Evolutionary conservation across 257 asterid genomes (phyloP), one percentile per base, ranked within the genome.

Genomic region (Primulina tabacum): DNA sequence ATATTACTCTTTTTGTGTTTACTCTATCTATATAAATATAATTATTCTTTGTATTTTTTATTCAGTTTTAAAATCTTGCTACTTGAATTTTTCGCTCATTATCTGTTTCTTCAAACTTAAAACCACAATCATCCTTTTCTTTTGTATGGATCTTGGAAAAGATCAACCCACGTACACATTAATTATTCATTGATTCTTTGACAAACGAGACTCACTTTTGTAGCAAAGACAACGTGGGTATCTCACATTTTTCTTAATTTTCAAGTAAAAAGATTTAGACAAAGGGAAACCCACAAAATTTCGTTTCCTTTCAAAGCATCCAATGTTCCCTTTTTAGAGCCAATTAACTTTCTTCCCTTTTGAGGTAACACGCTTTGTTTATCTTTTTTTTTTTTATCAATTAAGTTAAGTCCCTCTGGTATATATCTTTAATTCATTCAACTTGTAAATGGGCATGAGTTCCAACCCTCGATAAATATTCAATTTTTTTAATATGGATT

Each of bases 181-280:
- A 12, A 43, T 62, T 77, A 71, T 74, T 78, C 24, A 43, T 56
- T 50, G 90, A 89, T 89, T 89, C 96, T 81, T n/a, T 61, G 92
- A 90, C 98, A 92, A 88, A 88, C 95, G 78, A 79, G 81, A 90
- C 73, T 83, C 74, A 77, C 74, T 79, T 81, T 70, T 64, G 38
- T 78, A 70, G 89, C 80, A 74, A 70, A 84, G 96, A 92, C 97
- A 90, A 84, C 67, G 43, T 77, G 86, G 89, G 90, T 59, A 83
- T 87, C 91, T 81, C 73, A 73, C 69, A 32, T 61, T 62, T 67
- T 72, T 62, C 65, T 71, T 24, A 33, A 29, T 40, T 26, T 59
- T 33, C 53, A 69, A 68, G 66, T 26, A 65, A 34, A n/a, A n/a
- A 64, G 79, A 76, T 78, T 43, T 82, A 75, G 86, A 89, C 95